Conservation (phyloP, 192 early-diverging fungal species). For the Phlyctochytrium bullatum region DNA sequence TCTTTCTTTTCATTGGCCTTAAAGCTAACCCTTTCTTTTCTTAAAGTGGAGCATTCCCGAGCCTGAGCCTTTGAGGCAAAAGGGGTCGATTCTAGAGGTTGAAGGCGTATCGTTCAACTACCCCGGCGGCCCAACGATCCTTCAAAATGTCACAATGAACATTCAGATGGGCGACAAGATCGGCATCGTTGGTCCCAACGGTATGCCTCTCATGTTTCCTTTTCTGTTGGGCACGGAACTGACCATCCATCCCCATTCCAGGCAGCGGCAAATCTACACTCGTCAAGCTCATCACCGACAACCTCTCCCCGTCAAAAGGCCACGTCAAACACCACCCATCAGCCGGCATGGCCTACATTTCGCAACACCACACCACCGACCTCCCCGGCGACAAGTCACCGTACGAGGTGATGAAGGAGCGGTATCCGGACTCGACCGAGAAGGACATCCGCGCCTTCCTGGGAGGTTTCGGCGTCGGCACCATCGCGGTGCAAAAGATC, state of each 20-base stretch:
- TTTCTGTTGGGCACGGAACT: no score
- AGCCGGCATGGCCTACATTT: constrained; percentile 74
- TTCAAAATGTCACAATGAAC: constrained; percentile 68
- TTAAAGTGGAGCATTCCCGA: constrained; percentile 69
- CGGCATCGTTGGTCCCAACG: constrained; percentile 79
- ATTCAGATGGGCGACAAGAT: constrained; percentile 67
- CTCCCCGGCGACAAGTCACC: constrained; percentile 45
- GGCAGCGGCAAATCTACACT: constrained; percentile 73
- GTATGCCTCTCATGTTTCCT: no score
- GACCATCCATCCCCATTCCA: no score
- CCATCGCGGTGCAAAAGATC: constrained; percentile 59
- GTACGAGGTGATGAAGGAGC: constrained; percentile 44
- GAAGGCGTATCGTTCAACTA: constrained; percentile 55
- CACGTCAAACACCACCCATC: constrained; percentile 59
- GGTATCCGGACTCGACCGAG: constrained; percentile 48
- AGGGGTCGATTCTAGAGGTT: constrained; percentile 65
- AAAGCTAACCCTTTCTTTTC: not conserved
- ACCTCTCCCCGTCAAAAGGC: constrained; percentile 60
- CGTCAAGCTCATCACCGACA: constrained; percentile 69
- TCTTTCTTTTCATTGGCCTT: not conserved
- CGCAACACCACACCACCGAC: constrained; percentile 77
- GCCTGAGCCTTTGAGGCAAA: constrained; percentile 64
- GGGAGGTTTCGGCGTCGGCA: constrained; percentile 75
- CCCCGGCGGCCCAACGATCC: constrained; percentile 29
- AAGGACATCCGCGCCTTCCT: constrained; percentile 68